Evolutionary conservation across 2,329 filamentous ascomycete genomes (phyloP).

Genomic region (Anisogramma anomala): DNA sequence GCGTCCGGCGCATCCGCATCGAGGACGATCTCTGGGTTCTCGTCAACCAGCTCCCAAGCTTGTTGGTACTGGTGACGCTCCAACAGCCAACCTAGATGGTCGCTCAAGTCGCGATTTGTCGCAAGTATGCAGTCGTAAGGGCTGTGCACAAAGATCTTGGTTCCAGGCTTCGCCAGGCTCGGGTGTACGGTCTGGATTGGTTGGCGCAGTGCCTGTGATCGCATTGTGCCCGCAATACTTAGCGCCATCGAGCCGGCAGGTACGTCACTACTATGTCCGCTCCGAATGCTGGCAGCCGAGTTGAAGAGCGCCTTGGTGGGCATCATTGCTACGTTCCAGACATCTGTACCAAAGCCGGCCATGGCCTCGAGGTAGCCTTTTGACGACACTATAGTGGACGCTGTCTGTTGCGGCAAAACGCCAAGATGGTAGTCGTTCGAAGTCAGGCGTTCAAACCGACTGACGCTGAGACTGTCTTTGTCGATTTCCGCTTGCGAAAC

Average conservation of each 20-base stretch:
- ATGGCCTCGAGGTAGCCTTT: conserved; percentile 67
- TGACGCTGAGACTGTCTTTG: conserved; percentile 75
- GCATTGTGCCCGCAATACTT: conserved; percentile 27
- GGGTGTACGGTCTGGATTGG: conserved; percentile 35
- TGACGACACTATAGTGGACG: conserved; percentile 50
- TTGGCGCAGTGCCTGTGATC: conserved; percentile 13
- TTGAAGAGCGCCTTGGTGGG: conserved; percentile 70
- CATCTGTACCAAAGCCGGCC: conserved; percentile 58
- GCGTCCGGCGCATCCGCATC: conserved; percentile 30
- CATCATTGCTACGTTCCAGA: conserved; percentile 87
- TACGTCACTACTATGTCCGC: conserved; percentile 49
- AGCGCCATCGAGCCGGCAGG: conserved; percentile 36
- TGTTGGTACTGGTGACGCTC: conserved; percentile 71
- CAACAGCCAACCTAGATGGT: conserved; percentile 77
- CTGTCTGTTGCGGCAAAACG: conserved; percentile 60
- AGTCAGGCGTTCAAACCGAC: conserved; percentile 73
- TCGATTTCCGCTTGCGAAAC: conserved; percentile 77
- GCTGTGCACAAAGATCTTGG: conserved; percentile 84
- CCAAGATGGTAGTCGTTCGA: conserved; percentile 87
- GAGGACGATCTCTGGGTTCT: conserved; percentile 64
- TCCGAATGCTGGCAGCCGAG: conserved; percentile 67
- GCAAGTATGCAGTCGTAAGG: conserved; percentile 94
- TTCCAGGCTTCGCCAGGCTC: conserved; percentile 42
- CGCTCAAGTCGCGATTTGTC: conserved; percentile 72
- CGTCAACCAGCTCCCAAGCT: conserved; percentile 80